Evolutionary conservation across 2,329 filamentous ascomycete species (phyloP).

Genomic region (Hypomyces rosellus): DNA sequence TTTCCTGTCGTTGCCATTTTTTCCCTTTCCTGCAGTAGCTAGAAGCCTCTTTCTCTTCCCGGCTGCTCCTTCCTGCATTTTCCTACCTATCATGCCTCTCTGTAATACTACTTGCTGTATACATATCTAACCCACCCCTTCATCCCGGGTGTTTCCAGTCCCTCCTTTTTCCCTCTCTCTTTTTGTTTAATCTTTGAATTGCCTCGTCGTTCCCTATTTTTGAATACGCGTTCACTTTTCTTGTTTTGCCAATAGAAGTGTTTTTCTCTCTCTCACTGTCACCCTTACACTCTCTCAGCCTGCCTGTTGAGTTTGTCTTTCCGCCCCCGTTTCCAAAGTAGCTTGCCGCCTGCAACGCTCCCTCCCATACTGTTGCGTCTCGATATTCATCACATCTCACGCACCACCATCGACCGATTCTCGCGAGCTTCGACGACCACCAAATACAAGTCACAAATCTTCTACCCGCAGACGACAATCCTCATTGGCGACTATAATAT

Average conservation of each 20-base stretch:
- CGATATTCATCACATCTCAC: neutral
- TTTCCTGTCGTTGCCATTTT: constrained; percentile 4
- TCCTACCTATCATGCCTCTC: neutral
- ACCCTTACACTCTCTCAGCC: neutral
- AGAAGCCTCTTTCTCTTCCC: constrained; percentile 9
- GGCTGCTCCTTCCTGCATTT: constrained; percentile 7
- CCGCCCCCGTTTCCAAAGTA: neutral
- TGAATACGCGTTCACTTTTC: neutral
- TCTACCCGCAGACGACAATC: neutral
- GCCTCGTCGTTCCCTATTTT: constrained; percentile 3
- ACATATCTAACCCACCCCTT: constrained; percentile 1
- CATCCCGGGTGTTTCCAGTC: constrained; percentile 8
- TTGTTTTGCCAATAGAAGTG: neutral
- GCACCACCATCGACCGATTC: neutral
- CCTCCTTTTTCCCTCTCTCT: constrained; percentile 9
- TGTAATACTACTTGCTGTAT: neutral
- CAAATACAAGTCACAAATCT: constrained; percentile 1
- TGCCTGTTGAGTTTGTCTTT: neutral
- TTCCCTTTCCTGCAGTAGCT: constrained; percentile 8
- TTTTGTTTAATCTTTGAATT: constrained; percentile 1
- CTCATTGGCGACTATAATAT: neutral
- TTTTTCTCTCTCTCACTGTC: constrained; percentile 1
- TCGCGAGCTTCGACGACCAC: neutral
- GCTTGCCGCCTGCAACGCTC: neutral
- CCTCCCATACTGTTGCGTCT: neutral